phyloP scores from a whole-genome alignment of 176 grass and related monocot genomes.

The Aegilops umbellulata region DNA sequence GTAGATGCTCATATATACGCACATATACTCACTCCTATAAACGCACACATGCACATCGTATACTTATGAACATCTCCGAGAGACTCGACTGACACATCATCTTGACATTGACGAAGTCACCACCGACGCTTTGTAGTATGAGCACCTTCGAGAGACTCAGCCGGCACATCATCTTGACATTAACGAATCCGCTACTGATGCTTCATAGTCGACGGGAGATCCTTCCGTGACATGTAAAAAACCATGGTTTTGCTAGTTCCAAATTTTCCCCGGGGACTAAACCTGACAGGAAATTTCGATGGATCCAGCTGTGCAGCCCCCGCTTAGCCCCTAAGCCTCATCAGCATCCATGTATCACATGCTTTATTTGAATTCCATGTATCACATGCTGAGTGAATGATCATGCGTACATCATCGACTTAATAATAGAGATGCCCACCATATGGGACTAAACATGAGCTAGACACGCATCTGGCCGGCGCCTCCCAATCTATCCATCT shows the following conservation, averaged over 20 bases:
- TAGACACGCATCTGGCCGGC: not conserved
- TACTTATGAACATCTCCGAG: fast-evolving
- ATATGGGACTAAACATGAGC: not conserved
- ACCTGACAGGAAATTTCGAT: not conserved
- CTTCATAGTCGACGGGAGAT: too few species aligned
- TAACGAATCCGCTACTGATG: too few species aligned
- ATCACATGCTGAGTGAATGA: not conserved
- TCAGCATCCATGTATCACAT: not conserved
- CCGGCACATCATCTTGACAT: too few species aligned
- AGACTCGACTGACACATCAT: too few species aligned
- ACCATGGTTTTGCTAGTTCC: too few species aligned
- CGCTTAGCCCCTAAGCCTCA: not conserved
- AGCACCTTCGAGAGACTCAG: too few species aligned
- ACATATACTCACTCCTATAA: too few species aligned
- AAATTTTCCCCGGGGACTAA: not conserved
- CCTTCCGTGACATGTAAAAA: too few species aligned
- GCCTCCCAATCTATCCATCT: not conserved
- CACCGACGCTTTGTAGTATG: too few species aligned
- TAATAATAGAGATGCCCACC: not conserved
- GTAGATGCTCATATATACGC: too few species aligned
- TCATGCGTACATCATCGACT: not conserved
- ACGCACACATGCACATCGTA: too few species aligned
- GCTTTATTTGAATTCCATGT: not conserved
- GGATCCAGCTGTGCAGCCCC: not conserved
- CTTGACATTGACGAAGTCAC: too few species aligned